These are phyloP conservation scores for Leucoagaricus sp. DNA, from an alignment of 1,284 basidiomycete species.

Conservation along the genomic window DNA sequence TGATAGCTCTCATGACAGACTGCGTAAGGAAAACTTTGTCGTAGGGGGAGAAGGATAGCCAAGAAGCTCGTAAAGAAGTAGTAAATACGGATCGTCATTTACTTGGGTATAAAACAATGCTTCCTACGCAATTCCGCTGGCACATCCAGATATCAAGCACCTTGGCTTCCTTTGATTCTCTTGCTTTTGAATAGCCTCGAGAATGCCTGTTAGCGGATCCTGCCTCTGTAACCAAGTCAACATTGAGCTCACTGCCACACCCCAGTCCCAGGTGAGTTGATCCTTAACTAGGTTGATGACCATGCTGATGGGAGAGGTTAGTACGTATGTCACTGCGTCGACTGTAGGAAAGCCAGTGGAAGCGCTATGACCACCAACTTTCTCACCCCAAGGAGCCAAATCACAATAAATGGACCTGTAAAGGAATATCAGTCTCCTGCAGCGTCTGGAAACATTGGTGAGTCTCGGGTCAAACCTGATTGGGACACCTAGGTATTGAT, in stretches of 20 bases:
- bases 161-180: no score
- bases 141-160: no score
- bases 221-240: slow-evolving; percentile 1
- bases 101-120: no score
- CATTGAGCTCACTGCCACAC: not conserved
- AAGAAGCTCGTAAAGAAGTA: no score
- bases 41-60: no score
- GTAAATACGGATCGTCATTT: no score
- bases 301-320: slow-evolving; percentile 8
- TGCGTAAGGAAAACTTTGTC: no score
- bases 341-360: slow-evolving; percentile 35
- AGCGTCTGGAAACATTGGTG: slow-evolving; percentile 32
- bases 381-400: slow-evolving; percentile 30
- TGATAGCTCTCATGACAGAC: no score
- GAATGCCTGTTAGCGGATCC: slow-evolving; percentile 1
- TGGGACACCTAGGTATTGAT: not conserved
- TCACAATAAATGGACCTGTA: slow-evolving; percentile 31
- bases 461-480: not conserved
- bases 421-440: slow-evolving; percentile 29
- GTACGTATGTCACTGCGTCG: slow-evolving; percentile 35
- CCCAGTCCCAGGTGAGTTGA: not conserved
- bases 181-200: no score
- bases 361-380: slow-evolving; percentile 36
- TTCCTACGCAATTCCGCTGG: no score
- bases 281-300: not conserved